Conservation (phyloP, 2,329 filamentous ascomycete genomes). For the Apiospora phragmitis region DNA sequence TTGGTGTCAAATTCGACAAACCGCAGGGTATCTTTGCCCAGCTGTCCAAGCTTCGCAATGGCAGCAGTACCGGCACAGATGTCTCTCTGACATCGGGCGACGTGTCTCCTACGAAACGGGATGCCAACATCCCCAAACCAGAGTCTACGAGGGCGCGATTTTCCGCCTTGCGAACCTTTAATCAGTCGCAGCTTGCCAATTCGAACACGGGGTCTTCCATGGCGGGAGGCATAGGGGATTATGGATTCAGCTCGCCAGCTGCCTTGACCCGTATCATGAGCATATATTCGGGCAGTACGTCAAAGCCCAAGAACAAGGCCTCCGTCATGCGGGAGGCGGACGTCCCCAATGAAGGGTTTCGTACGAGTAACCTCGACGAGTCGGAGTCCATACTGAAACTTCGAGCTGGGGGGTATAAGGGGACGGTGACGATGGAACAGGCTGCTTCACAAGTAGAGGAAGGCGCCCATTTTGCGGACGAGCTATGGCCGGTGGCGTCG, state of each 20-base stretch:
- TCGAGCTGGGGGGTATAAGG: constrained; percentile 60
- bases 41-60: constrained; percentile 68
- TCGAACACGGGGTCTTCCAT: constrained; percentile 54
- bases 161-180: constrained; percentile 74
- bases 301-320: constrained; percentile 66
- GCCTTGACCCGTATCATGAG: constrained; percentile 89
- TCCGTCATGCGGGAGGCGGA: constrained; percentile 80
- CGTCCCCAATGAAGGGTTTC: constrained; percentile 69
- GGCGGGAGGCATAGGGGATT: constrained; percentile 38
- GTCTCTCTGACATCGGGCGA: constrained; percentile 21
- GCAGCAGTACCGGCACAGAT: constrained; percentile 35
- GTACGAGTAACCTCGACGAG: constrained; percentile 63
- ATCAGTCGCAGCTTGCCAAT: constrained; percentile 74
- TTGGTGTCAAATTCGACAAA: constrained; percentile 87
- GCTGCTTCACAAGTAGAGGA: constrained; percentile 48
- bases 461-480: constrained; percentile 64
- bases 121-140: constrained; percentile 62
- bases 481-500: constrained; percentile 79
- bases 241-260: constrained; percentile 73
- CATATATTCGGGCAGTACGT: constrained; percentile 72
- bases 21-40: constrained; percentile 84
- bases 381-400: constrained; percentile 60
- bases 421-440: constrained; percentile 55
- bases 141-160: constrained; percentile 54
- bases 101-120: constrained; percentile 38